phyloP scores from a whole-genome alignment of 2,329 filamentous ascomycete species.

The Neopestalotiopsis sp. region DNA sequence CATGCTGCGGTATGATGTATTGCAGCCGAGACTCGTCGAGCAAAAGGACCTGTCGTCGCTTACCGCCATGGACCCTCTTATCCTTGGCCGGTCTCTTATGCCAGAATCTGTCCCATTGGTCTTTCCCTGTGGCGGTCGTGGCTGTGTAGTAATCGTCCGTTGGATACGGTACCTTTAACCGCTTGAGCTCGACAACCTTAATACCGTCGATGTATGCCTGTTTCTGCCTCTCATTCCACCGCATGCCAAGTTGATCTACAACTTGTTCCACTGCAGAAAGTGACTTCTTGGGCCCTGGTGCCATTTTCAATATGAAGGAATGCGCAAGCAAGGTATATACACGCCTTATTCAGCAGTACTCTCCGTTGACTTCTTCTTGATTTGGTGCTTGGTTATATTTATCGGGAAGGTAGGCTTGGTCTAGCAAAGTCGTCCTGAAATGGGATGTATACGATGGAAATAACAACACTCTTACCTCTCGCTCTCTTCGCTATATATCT shows the following conservation, averaged over 20 bases:
- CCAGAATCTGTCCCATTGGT: constrained; percentile 20
- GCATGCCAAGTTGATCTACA: constrained; percentile 19
- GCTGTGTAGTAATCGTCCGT: constrained; percentile 21
- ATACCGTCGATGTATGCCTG: constrained; percentile 19
- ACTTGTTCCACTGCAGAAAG: neutral
- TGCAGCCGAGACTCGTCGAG: constrained; percentile 21
- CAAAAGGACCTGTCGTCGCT: constrained; percentile 19
- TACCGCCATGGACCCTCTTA: constrained; percentile 20
- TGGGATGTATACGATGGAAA: too few species aligned
- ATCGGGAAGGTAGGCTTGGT: too few species aligned
- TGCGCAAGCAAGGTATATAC: too few species aligned
- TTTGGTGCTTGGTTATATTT: too few species aligned
- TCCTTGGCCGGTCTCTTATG: constrained; percentile 19
- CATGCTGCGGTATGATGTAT: constrained; percentile 27
- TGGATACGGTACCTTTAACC: constrained; percentile 21
- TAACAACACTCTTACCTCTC: too few species aligned
- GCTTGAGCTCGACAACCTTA: constrained; percentile 19
- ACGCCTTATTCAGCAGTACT: too few species aligned
- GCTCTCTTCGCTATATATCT: too few species aligned
- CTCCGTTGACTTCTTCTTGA: too few species aligned
- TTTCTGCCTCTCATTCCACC: constrained; percentile 21
- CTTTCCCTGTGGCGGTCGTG: constrained; percentile 20
- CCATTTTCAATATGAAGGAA: neutral
- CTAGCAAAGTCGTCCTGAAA: too few species aligned
- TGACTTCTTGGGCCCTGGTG: neutral